Evolutionary conservation across 768 basidiomycete species (phyloP), one percentile per base, ranked within the genome.

Genomic region (Boletus rex-veris): DNA sequence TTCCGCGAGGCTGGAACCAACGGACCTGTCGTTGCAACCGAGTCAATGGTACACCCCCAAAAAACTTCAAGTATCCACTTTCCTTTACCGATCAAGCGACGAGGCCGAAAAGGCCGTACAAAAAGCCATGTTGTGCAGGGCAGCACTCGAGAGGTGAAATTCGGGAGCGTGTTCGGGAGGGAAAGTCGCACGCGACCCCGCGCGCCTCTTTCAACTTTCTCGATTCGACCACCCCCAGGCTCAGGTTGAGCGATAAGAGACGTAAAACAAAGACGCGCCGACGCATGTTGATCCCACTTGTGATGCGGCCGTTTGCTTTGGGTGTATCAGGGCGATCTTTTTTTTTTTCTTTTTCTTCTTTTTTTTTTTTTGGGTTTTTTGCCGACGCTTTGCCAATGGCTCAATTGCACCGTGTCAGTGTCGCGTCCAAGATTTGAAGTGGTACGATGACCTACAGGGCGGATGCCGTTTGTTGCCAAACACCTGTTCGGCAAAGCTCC

Each of bases 251-350:
- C 31, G 21, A 50, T 2, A 9, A 5, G 35, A 40, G 53, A 64
- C 63, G 63, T 64, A 65, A 64, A 65, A 51, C 50, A 48, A 53
- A 50, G 58, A 48, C 62, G 35, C 62, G 33, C 64, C 62, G 61
- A 60, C 58, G 52, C 64, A 52, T 65, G 63, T 53, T 30, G 36
- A 41, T 40, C 38, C 11, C 16, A 26, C n/a, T 46, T 43, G 28
- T 11, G 18, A 38, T 21, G n/a, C n/a, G 10, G 31, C 10, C 10
- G n/a, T 40, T 24, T n/a, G 18, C 37, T 31, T 31, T 46, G 50
- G 31, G 37, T 4, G 37, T 48, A 35, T 43, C 56, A 58, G 24
- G 31, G 31, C 1, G 10, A 24, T 19, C 28, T 8, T 14, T 35
- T 35, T 14, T 35, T 35, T 35, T 35, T 14, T 10, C 9, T 24